Base-by-base conservation (phyloP, 2,329 filamentous ascomycete species). In the Phyllosticta ampelicida region DNA sequence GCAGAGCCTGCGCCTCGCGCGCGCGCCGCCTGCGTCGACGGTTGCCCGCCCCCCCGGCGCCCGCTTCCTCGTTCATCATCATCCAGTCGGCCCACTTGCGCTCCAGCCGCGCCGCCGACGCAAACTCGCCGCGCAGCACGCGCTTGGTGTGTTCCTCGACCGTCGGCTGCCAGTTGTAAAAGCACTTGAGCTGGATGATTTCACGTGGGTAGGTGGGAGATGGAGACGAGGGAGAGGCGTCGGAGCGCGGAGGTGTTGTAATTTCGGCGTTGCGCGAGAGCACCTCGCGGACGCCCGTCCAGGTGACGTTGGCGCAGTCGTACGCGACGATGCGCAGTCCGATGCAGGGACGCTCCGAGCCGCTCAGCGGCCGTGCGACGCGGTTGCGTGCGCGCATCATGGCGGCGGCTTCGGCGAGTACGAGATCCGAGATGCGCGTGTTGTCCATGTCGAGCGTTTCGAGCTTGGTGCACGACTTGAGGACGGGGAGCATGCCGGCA, bases 81-180 rank as follows among this genome's bases (percentile, higher is more conserved):
- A 96, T 96, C 71, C 90, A 95, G 57, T 95, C 87, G 0, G 87
- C 86, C 92, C 92, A 97, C 70, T 92, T 95, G 62, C 85, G 80
- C 76, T 96, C 91, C 19, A 97, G 78, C n/a, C 89, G 78, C 44
- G 79, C 80, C 0, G 94, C 94, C 1, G 87, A 80, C 0, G 79
- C 77, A 60, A 90, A 80, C 61, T 96, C 88, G 6, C 89, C 89
- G 4, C 82, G 78, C 55, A 95, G 71, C 0, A 96, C 89, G 3
- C 91, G 83, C 74, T 91, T 92, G 56, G 85, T 90, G 72, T 97
- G 92, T 70, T 96, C 90, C 64, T 96, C 87, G 4, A 96, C 90
- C 0, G 90, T 96, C 74, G 89, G 89, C 73, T 97, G 92, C 83
- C 89, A 96, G 49, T 87, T 90, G 70, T 95, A 95, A 75, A 92